Conservation (phyloP, 371 early-diverging fungal genomes). For the Batkoa obscura region DNA sequence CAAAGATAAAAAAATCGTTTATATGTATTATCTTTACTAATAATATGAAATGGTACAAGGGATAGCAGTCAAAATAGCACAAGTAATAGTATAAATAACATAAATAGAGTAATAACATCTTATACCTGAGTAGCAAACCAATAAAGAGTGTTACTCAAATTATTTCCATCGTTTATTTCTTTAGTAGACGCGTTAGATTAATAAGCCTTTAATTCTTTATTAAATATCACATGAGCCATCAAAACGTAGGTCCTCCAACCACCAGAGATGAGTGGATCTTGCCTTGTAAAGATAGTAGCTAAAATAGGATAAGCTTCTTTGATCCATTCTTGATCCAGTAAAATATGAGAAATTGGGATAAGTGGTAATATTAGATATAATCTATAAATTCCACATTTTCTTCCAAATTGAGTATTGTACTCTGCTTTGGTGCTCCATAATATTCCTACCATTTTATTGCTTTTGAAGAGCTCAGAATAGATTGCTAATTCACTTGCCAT, state of each 20-base stretch:
- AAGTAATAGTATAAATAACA: too few species aligned
- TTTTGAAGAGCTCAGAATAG: conserved; percentile 22
- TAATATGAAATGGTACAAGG: too few species aligned
- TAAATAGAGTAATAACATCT: too few species aligned
- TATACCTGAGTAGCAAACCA: conserved; percentile 27
- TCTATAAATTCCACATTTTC: conserved; percentile 37
- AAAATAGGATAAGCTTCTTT: conserved; percentile 14
- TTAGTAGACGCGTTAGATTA: neutral
- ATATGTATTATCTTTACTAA: too few species aligned
- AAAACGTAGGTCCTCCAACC: conserved; percentile 32
- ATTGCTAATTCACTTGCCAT: conserved; percentile 9
- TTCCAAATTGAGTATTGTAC: conserved; percentile 20
- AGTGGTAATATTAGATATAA: conserved; percentile 63
- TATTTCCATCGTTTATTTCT: conserved; percentile 33
- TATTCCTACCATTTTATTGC: conserved; percentile 46
- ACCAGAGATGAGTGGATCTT: conserved; percentile 10
- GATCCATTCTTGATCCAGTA: conserved; percentile 33
- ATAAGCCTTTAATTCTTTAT: conserved; percentile 11
- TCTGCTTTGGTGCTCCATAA: conserved; percentile 48
- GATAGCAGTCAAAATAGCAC: too few species aligned
- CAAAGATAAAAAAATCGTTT: too few species aligned
- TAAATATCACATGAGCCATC: conserved; percentile 26
- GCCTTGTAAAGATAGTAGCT: conserved; percentile 10
- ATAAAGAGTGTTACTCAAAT: conserved; percentile 29
- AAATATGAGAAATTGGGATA: conserved; percentile 35